Evolutionary conservation across 1,139 yeast species (phyloP), one percentile per base, ranked within the genome.

Genomic region (Blastobotrys raffinosifermentans): DNA sequence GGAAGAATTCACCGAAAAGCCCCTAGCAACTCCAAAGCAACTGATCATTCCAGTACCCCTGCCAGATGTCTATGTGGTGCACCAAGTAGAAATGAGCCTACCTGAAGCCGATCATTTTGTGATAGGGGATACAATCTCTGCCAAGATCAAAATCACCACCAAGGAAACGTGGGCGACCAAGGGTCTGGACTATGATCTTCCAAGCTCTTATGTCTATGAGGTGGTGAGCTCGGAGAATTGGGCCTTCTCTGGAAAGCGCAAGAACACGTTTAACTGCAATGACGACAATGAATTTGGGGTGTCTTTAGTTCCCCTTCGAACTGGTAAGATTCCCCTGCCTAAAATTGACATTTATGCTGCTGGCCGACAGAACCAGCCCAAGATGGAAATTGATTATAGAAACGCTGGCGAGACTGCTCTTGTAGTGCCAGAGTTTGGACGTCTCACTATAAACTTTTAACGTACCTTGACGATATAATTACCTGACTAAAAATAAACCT

Each of bases 251-350:
- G 95, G 95, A 1, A 66, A 72, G 45, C 72, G 72, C 42, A 66
- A 61, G 45, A 73, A 75, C 21, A 58, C 66, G n/a, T 73, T 62
- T 34, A 39, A 41, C 18, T 44, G 45, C 9, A 30, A 35, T 2
- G 51, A 49, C 2, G 38, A 39, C 19, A 41, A 46, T 9, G 51
- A 48, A 4, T 57, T 72, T 21, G 60, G 68, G 10, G 45, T 87
- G 9, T 62, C 72, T 3, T 58, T 89, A 45, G 70, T 86, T 8
- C 96, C 97, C 0, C 58, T 86, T 40, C 77, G 73, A 44, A 76
- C 81, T 16, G 97, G 97, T 0, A 79, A 80, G 45, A 56, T 87
- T 9, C 60, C 67, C 3, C 63, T 84, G 26, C 97, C 97, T 0
- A 70, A 65, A 41, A 65, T 85, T 10, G 69, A 66, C n/a, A 68